A percentile compares a stretch with the other conserved stretches of the same genome.
phyloP scores from a whole-genome alignment of 805 yeast genomes.

The Millerozyma miso region DNA sequence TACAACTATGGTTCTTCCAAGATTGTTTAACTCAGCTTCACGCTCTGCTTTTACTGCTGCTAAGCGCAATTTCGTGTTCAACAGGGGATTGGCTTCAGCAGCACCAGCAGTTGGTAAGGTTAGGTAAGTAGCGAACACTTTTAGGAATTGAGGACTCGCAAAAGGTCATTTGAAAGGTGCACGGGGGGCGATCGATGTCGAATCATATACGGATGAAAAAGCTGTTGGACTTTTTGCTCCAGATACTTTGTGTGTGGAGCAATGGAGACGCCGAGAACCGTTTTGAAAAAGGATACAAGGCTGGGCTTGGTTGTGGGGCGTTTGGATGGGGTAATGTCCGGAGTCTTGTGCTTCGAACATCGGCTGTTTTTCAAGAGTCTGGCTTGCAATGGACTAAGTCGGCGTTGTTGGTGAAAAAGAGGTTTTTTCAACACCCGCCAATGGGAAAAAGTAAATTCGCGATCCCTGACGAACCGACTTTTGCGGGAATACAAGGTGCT shows the following conservation, averaged over 20 bases:
- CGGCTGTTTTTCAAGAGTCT: no score
- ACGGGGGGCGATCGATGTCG: not conserved
- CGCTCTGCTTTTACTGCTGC: constrained; percentile 88
- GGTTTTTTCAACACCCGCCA: not conserved
- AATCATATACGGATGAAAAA: no score
- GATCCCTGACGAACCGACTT: constrained; percentile 3
- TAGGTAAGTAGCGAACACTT: constrained; percentile 55
- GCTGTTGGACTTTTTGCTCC: not conserved
- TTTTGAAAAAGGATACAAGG: not conserved
- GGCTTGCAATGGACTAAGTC: not conserved
- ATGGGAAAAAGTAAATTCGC: constrained; percentile 1
- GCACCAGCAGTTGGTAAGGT: constrained; percentile 77
- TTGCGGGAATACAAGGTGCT: not conserved
- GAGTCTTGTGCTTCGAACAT: no score
- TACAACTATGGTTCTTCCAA: constrained; percentile 51
- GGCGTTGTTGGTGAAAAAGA: not conserved
- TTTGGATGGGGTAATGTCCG: no score
- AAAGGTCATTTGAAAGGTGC: not conserved
- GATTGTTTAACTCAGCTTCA: constrained; percentile 53
- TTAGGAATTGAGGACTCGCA: not conserved
- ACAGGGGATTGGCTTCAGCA: constrained; percentile 76
- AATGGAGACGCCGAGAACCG: not conserved
- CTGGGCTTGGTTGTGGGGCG: not conserved
- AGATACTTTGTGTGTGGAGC: not conserved
- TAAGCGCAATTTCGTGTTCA: constrained; percentile 72